A percentile compares a stretch with the other conserved stretches of the same genome.
phyloP scores from a whole-genome alignment of 495 filamentous ascomycete species.

The Hamigera avellanea region DNA sequence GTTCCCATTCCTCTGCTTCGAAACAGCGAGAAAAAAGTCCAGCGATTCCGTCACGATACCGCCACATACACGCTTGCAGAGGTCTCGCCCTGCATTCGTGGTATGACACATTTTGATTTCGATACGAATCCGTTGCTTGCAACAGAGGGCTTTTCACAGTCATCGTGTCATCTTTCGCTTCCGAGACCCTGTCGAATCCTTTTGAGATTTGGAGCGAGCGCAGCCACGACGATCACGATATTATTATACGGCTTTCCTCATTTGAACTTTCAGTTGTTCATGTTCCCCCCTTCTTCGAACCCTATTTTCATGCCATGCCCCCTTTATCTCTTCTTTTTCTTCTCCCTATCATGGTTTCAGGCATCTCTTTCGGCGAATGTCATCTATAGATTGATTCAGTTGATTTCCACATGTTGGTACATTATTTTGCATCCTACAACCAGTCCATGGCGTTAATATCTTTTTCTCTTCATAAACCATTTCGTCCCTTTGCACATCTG shows the following conservation, averaged over 20 bases:
- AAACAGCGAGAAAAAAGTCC: not conserved
- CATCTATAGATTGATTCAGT: slow-evolving; percentile 23
- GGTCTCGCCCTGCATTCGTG: no score
- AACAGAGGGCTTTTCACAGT: not conserved
- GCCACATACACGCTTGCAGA: not conserved
- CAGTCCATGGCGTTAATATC: slow-evolving; percentile 17
- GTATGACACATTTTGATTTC: no score
- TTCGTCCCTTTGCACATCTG: no score
- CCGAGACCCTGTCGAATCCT: slow-evolving; percentile 5
- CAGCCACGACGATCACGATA: slow-evolving; percentile 38
- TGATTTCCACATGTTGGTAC: slow-evolving; percentile 17
- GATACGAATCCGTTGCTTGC: not conserved
- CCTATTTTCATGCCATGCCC: slow-evolving; percentile 6
- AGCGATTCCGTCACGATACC: not conserved
- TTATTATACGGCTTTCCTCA: slow-evolving; percentile 13
- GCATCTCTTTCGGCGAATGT: slow-evolving; percentile 20
- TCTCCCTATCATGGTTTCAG: slow-evolving; percentile 10
- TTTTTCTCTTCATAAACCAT: not conserved
- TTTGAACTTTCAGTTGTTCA: slow-evolving; percentile 5
- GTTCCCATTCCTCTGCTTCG: not conserved
- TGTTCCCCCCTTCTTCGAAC: slow-evolving; percentile 3
- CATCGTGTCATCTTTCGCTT: slow-evolving; percentile 10
- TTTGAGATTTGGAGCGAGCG: slow-evolving; percentile 11
- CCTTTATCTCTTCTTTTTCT: not conserved
- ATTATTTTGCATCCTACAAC: slow-evolving; percentile 12